phyloP scores from a whole-genome alignment of 306 rosid species.

The Acmispon strigosus region DNA sequence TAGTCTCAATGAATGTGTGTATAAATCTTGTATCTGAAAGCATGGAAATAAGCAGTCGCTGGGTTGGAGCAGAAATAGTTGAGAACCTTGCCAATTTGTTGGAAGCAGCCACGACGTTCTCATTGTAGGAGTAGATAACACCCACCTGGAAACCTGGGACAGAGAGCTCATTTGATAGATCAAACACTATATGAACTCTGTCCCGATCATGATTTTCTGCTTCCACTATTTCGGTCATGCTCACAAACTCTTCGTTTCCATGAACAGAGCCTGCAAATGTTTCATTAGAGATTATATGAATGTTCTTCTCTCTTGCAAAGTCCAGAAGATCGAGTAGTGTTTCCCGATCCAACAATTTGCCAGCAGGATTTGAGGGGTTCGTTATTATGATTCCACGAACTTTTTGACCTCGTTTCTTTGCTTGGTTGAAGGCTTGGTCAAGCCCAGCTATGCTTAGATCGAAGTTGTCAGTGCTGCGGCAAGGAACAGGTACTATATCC shows the following conservation, averaged over 20 bases:
- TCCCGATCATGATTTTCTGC: conserved; percentile 54
- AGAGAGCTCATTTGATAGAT: conserved; percentile 71
- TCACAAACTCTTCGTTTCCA: conserved; percentile 54
- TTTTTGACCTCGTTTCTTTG: conserved; percentile 77
- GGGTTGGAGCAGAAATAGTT: conserved; percentile 62
- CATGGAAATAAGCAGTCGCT: conserved; percentile 64
- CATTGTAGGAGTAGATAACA: conserved; percentile 66
- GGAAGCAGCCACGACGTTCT: conserved; percentile 69
- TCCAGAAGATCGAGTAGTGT: conserved; percentile 62
- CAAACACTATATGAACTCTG: conserved; percentile 77
- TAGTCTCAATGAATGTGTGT: conserved; percentile 38
- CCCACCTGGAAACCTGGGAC: conserved; percentile 74
- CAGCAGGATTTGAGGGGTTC: conserved; percentile 76
- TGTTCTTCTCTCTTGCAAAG: conserved; percentile 91
- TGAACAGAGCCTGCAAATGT: conserved; percentile 52
- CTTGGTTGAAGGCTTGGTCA: conserved; percentile 79
- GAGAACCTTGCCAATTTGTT: conserved; percentile 68
- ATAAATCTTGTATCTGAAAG: conserved; percentile 67
- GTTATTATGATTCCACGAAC: conserved; percentile 79
- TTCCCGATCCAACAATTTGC: conserved; percentile 52
- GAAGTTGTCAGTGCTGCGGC: conserved; percentile 80
- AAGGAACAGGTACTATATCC: conserved; percentile 71
- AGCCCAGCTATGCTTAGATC: conserved; percentile 48
- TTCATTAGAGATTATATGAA: conserved; percentile 79
- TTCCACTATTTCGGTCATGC: conserved; percentile 67